A percentile compares a stretch with the other conserved stretches of the same genome.
phyloP scores from a whole-genome alignment of 192 early-diverging fungal genomes.

The Phlyctochytrium bullatum region DNA sequence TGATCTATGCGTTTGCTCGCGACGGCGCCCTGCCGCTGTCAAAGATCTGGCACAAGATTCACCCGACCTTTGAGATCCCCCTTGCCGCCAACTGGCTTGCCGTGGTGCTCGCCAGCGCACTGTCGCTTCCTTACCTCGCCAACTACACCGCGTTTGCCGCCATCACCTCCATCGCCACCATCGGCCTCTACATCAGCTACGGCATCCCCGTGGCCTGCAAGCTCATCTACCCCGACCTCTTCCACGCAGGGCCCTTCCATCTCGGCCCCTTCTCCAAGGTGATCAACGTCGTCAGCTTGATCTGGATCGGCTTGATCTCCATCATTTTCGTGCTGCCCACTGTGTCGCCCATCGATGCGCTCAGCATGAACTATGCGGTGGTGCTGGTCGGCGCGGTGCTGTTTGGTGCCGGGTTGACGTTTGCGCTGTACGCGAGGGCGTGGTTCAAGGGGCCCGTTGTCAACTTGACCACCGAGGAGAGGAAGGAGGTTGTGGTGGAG shows the following conservation, averaged over 20 bases:
- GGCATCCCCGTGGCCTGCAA: constrained; percentile 34
- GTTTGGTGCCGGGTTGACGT: constrained; percentile 17
- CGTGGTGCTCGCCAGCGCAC: constrained; percentile 10
- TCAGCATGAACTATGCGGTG: constrained; percentile 38
- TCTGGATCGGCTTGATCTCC: constrained; percentile 30
- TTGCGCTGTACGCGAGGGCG: constrained; percentile 13
- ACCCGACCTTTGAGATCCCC: constrained; percentile 28
- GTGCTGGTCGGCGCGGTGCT: constrained; percentile 25
- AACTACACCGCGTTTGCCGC: constrained; percentile 32
- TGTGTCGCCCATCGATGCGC: constrained; percentile 27
- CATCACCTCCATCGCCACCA: constrained; percentile 36
- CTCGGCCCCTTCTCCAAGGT: constrained; percentile 26
- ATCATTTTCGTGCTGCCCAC: constrained; percentile 34
- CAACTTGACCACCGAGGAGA: constrained; percentile 5
- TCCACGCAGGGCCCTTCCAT: constrained; percentile 24
- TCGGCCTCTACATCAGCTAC: constrained; percentile 36
- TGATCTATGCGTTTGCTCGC: constrained; percentile 40
- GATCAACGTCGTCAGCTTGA: constrained; percentile 26
- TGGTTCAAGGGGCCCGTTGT: constrained; percentile 42
- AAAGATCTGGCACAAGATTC: constrained; percentile 13
- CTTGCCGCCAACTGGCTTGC: constrained; percentile 24
- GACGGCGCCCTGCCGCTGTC: constrained; percentile 37
- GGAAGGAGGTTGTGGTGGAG: background rate
- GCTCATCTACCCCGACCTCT: constrained; percentile 19
- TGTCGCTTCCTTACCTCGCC: constrained; percentile 13